Evolutionary conservation across 208 protist species (phyloP).

Genomic region (Leptomonas pyrrhocoris): DNA sequence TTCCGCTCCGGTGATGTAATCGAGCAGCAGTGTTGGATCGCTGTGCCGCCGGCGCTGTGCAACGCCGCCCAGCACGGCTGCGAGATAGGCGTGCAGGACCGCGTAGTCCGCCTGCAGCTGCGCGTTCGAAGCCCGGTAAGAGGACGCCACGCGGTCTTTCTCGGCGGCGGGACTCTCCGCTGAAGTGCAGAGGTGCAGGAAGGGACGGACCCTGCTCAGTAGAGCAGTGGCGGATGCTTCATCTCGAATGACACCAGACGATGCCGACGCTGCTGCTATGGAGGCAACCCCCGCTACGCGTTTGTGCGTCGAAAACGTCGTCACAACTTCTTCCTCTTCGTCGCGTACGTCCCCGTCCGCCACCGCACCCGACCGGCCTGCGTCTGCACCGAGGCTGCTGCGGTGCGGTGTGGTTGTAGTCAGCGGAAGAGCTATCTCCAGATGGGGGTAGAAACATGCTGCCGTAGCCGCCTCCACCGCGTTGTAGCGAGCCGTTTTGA

Average conservation of each 20-base stretch:
- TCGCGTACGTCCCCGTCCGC: not conserved
- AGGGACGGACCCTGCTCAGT: not conserved
- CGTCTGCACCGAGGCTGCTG: too few species aligned
- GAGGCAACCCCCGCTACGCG: not conserved
- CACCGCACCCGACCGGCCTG: too few species aligned
- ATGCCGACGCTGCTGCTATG: not conserved
- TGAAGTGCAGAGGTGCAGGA: too few species aligned
- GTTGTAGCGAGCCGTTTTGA: not conserved
- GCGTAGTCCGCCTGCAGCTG: slow-evolving; percentile 2
- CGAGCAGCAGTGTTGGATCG: not conserved
- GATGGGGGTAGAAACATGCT: slow-evolving; percentile 29
- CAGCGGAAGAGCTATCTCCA: not conserved
- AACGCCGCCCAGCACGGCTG: slow-evolving; percentile 7
- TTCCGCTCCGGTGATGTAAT: slow-evolving; percentile 5
- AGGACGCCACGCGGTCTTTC: too few species aligned
- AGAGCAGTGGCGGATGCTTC: not conserved
- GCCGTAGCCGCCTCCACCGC: slow-evolving; percentile 19
- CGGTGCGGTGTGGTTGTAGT: too few species aligned
- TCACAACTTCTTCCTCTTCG: slow-evolving; percentile 7
- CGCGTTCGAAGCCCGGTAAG: not conserved
- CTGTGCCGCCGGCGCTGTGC: slow-evolving; percentile 1
- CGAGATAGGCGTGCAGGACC: slow-evolving; percentile 12
- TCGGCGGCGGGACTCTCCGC: too few species aligned
- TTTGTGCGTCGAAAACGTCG: not conserved
- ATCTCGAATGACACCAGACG: not conserved